Evolutionary conservation across 2,329 filamentous ascomycete species (phyloP), one percentile per base, ranked within the genome.

Genomic region (Tympanopsis confertula): DNA sequence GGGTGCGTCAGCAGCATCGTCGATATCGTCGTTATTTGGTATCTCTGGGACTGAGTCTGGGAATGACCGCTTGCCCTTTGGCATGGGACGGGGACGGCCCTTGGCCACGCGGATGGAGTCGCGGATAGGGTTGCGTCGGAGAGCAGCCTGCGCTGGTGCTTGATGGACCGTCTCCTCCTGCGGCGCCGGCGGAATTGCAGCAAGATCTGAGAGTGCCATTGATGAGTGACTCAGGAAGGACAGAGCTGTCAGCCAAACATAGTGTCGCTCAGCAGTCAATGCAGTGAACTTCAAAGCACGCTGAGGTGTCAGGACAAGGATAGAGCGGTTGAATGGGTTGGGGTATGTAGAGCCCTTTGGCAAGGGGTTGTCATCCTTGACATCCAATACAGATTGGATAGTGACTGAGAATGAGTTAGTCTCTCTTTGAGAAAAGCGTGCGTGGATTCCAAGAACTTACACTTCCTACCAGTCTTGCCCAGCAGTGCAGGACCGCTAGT

Each of bases 221-320:
- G 82, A 77, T 1, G 88, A 94, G 54, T 95, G 87, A 12, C 89
- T 88, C 20, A 98, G 69, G 72, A 96, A 98, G 0, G 88, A 94
- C 15, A 98, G 67, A 1, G 91, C 86, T 15, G 86, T 95, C 41
- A 98, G 66, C 91, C 91, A 98, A 36, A 95, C 65, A 51, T 93
- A 94, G 57, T 98, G 91, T 13, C 91, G 78, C 46, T 96, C 91
- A 22, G 80, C 66, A 17, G 78, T 82, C 13, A 72, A 66, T 0
- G 91, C 86, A 0, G 91, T 98, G 56, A 98, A 96, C 55, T 98
- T 98, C 40, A 98, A 69, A 1, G 91, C 91, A 48, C 91, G 76
- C 49, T 94, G 82, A 1, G 91, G 89, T 4, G 91, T 98, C 36
- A 98, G 61, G 46, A 98, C 94, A 35, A 98, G 63, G 48, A 98